Evolutionary conservation across 2,329 filamentous ascomycete species (phyloP).

Genomic region (Conoideocrella luteorostrata): DNA sequence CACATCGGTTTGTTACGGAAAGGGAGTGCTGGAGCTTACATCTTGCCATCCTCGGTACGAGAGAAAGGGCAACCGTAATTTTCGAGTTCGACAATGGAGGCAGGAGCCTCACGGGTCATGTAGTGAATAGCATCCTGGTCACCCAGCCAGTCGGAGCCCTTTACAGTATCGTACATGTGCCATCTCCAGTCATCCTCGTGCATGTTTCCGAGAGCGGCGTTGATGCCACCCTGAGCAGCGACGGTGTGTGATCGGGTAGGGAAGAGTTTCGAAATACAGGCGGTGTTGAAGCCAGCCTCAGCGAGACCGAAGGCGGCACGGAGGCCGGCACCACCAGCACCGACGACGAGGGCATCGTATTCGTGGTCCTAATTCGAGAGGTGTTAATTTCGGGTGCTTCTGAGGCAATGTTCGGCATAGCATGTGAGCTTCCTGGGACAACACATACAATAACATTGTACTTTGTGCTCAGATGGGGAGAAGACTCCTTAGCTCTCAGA

Average conservation of each 20-base stretch:
- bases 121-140: conserved; percentile 98
- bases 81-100: conserved; percentile 89
- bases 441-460: conserved; percentile 90
- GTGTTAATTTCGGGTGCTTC: conserved; percentile 3
- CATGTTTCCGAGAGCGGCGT: conserved; percentile 89
- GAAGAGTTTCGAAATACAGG: conserved; percentile 82
- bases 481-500: conserved; percentile 88
- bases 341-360: conserved; percentile 94
- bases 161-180: conserved; percentile 99
- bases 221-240: conserved; percentile 77
- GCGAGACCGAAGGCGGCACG: conserved; percentile 80
- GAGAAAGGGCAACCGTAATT: conserved; percentile 97
- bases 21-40: no score
- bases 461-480: conserved; percentile 77
- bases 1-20: neutral
- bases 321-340: conserved; percentile 74
- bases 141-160: conserved; percentile 95
- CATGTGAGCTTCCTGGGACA: no score
- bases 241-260: conserved; percentile 82
- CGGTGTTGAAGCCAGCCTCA: conserved; percentile 84
- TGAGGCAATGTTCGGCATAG: no score
- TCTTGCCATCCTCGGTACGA: conserved; percentile 91
- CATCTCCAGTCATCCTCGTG: conserved; percentile 97
- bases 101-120: conserved; percentile 92
- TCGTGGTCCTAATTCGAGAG: conserved; percentile 69